These are phyloP conservation scores for Candida michaelii DNA, from an alignment of 805 yeast species.

Conservation along the genomic window DNA sequence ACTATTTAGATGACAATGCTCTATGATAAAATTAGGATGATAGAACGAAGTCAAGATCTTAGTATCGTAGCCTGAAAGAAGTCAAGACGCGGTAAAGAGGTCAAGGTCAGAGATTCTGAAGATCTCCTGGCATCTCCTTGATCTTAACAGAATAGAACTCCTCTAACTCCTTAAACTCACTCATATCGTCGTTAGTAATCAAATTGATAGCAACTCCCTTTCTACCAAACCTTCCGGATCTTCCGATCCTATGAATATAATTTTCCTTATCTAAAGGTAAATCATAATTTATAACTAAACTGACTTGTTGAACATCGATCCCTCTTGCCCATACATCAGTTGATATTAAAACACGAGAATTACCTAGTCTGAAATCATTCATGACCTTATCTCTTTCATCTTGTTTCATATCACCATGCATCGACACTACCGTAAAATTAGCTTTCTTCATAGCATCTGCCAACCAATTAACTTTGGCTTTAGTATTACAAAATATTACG, in stretches of 20 bases:
- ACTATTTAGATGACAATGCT: too few species aligned
- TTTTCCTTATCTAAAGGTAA: slow-evolving; percentile 91
- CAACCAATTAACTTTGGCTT: slow-evolving; percentile 90
- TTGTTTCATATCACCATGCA: slow-evolving; percentile 97
- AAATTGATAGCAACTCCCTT: slow-evolving; percentile 98
- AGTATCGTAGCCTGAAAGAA: too few species aligned
- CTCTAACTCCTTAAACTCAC: slow-evolving; percentile 72
- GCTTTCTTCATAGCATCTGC: slow-evolving; percentile 74
- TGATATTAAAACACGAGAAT: slow-evolving; percentile 89
- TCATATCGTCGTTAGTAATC: slow-evolving; percentile 76
- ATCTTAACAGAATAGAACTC: slow-evolving; percentile 67
- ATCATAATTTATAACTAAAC: slow-evolving; percentile 93
- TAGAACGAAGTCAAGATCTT: too few species aligned
- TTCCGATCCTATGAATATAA: slow-evolving; percentile 96
- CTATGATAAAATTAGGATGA: too few species aligned
- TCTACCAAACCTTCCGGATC: slow-evolving; percentile 98
- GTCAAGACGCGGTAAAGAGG: too few species aligned
- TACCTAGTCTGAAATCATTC: slow-evolving; percentile 94
- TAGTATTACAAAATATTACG: slow-evolving; percentile 96
- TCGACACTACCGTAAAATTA: slow-evolving; percentile 89
- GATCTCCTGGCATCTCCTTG: slow-evolving; percentile 76
- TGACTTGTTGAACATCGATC: slow-evolving; percentile 97
- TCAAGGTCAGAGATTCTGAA: too few species aligned
- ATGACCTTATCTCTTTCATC: slow-evolving; percentile 91
- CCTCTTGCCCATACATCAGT: slow-evolving; percentile 99